Base-by-base conservation (phyloP, 139 green algal genomes). In the Asterochloris erici region DNA sequence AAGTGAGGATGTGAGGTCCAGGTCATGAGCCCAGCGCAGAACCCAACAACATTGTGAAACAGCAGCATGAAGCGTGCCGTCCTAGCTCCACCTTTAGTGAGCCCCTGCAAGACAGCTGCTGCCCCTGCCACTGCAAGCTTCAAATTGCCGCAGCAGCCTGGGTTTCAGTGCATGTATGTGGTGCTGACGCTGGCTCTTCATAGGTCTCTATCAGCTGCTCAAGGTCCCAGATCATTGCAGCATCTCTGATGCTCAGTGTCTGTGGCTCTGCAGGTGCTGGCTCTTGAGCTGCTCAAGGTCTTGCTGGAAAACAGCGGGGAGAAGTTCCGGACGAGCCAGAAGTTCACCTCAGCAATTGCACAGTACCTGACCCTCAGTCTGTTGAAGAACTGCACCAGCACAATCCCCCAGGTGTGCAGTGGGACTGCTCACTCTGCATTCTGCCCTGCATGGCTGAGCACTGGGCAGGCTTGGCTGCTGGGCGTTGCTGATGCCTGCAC, bases 361-460 rank as follows among this genome's bases (percentile, higher is more conserved):
- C 95, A 99, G 90, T 95, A 99, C 90, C 92, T 99, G 23, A 98
- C 94, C 89, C 88, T 99, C 4, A 94, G 89, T 10, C 90, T 99
- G 86, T 90, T 99, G 26, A 98, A 98, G 84, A 99, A 99, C 90
- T 93, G 87, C 77, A 83, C 88, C 27, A 92, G 87, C 28, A 79
- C 85, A 29, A 85, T 94, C 62, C 88, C 93, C 0, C 81, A 84
- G 38, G 38, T 54, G 6, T 10, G 4, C 2, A 10, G 2, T 54
- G 38, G 38, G 38, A 2, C 38, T 54, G 38, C 38, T 54, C 38
- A 54, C 38, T 54, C 38, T 54, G 6, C 38, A 54, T 10, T 6
- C 38, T 54, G 38, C 2, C 38, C 38, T 54, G 38, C 38, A 54
- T 54, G 38, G 38, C 38, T 54, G 38, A 21, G 63, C 68, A 21